Evolutionary conservation across 768 basidiomycete genomes (phyloP).

Genomic region (Pulveroboletus sp.): DNA sequence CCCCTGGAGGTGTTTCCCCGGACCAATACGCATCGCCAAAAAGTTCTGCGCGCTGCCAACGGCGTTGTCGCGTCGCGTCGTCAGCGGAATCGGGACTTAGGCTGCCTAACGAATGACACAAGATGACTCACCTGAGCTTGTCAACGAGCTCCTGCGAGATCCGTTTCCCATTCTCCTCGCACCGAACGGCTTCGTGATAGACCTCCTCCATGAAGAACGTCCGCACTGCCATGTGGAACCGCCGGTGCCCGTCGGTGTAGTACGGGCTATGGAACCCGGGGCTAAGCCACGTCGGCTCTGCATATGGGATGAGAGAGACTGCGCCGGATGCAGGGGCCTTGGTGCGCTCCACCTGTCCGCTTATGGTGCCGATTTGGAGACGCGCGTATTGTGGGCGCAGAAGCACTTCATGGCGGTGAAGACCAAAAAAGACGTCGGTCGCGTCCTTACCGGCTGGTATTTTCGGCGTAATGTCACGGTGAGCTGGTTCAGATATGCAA

Average conservation of each 20-base stretch:
- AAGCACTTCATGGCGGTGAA: constrained; percentile 81
- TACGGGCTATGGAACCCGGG: constrained; percentile 70
- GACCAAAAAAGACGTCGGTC: constrained; percentile 77
- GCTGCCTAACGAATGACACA: too few species aligned
- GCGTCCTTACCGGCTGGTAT: constrained; percentile 62
- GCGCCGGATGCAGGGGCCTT: constrained; percentile 53
- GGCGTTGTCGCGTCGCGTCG: too few species aligned
- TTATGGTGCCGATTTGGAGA: constrained; percentile 60
- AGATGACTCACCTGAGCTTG: constrained; percentile 62
- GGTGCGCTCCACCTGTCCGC: constrained; percentile 54
- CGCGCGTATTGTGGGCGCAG: constrained; percentile 67
- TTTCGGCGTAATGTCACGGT: neutral
- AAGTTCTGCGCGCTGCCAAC: too few species aligned
- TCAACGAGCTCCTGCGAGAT: constrained; percentile 83
- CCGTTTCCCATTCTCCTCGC: constrained; percentile 85
- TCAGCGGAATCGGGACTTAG: neutral
- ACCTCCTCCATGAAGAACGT: constrained; percentile 75
- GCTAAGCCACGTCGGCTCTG: constrained; percentile 78
- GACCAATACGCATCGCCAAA: too few species aligned
- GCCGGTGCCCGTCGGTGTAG: constrained; percentile 67
- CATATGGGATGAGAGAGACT: constrained; percentile 77
- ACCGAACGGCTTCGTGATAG: constrained; percentile 63
- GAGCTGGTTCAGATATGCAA: neutral
- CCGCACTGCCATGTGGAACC: constrained; percentile 72
- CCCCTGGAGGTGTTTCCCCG: too few species aligned